Conservation (phyloP, 768 basidiomycete species). For the Suillus placidus region DNA sequence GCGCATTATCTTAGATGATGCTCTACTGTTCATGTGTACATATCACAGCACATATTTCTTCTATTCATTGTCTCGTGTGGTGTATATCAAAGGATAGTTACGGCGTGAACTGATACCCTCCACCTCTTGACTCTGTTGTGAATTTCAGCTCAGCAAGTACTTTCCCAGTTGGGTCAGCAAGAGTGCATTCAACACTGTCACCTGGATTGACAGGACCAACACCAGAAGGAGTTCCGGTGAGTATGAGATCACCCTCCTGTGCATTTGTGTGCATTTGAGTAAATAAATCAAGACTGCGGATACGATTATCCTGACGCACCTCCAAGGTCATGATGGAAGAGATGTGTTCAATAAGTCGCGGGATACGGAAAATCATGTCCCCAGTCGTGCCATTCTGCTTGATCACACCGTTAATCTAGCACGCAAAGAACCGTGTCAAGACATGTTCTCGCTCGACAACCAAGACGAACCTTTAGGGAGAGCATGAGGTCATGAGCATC, state of each 20-base stretch:
- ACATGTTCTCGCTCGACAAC: not conserved
- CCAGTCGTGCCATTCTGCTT: conserved; percentile 86
- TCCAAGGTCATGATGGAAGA: conserved; percentile 98
- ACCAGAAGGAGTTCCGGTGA: conserved; percentile 92
- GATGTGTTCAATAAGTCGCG: conserved; percentile 83
- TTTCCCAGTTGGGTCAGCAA: conserved; percentile 58
- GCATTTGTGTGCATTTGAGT: conserved; percentile 30
- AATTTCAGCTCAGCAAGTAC: conserved; percentile 68
- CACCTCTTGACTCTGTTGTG: conserved; percentile 61
- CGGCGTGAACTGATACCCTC: conserved; percentile 62
- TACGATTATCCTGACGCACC: conserved; percentile 42
- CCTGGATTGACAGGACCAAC: conserved; percentile 79
- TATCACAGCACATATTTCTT: conserved; percentile 7
- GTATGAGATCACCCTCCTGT: conserved; percentile 88
- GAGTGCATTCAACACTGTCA: conserved; percentile 75
- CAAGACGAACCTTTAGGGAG: conserved; percentile 62
- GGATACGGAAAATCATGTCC: conserved; percentile 94
- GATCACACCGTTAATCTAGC: conserved; percentile 76
- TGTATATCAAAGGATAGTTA: conserved; percentile 20
- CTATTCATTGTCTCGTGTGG: not conserved
- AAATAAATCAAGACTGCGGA: conserved; percentile 1
- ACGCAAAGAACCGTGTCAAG: not conserved
- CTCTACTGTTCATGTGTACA: conserved; percentile 7
- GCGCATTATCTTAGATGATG: conserved; percentile 2
- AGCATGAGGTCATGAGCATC: conserved; percentile 81